Evolutionary conservation across 1,284 basidiomycete species (phyloP), one percentile per base, ranked within the genome.

Genomic region (Athelia sp.): DNA sequence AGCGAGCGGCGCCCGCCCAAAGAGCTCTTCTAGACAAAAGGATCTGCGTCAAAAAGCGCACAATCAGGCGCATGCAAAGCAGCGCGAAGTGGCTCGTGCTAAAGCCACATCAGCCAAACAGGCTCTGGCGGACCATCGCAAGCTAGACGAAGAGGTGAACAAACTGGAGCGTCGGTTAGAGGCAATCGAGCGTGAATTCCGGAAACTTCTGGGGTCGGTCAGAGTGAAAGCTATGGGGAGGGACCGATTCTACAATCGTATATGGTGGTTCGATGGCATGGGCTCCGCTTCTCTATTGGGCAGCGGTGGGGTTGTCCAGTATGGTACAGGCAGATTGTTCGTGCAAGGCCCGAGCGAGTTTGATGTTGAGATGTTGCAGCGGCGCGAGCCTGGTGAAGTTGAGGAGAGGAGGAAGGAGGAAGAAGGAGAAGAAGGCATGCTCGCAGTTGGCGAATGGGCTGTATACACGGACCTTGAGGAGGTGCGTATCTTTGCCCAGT

Each of bases 221-320:
- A 80, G 96, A 43, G 83, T 92, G 40, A 88, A 90, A 58, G 93
- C 95, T 1, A 61, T 99, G 43, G 96, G 97, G 2, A 78, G 81
- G 55, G 97, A 99, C 65, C 78, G 96, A 48, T 99, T 98, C 69
- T 87, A 90, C 61, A 96, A 97, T 66, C 84, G 90, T 29, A 79
- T 98, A 54, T 99, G 95, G 94, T 99, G 96, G 96, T 91, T 98
- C 63, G 96, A 99, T 68, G 96, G 97, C 3, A 82, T 96, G 70
- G 96, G 97, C 2, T 82, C 83, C 1, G 86, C 86, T 48, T 84
- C 85, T 24, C 68, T 96, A 35, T 70, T 93, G 47, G 83, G 80
- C 22, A 84, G 79, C 56, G 81, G 84, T 22, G 87, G 87, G 14
- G 81, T 85, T 24, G 79, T 84, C 36, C 77, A 87, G 60, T 96